Evolutionary conservation across 2,329 filamentous ascomycete species (phyloP).

Genomic region (Cytospora mali): DNA sequence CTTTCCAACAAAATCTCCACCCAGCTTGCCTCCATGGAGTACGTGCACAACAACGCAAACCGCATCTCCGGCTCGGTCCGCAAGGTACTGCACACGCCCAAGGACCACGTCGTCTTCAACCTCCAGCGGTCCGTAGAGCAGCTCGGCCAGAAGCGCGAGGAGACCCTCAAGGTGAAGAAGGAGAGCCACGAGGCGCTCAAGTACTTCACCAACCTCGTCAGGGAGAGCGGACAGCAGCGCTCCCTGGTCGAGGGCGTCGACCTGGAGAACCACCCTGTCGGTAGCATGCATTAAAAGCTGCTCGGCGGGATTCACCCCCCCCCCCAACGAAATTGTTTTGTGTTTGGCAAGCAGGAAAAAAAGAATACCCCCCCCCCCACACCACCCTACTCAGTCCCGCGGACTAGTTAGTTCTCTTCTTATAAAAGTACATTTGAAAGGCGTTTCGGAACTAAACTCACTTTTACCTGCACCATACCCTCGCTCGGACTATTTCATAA

Average conservation of each 20-base stretch:
- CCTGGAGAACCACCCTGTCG: constrained; percentile 52
- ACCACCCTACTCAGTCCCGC: constrained; percentile 25
- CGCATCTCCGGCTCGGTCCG: constrained; percentile 86
- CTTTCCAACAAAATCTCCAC: constrained; percentile 82
- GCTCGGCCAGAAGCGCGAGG: constrained; percentile 74
- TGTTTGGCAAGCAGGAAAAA: not conserved
- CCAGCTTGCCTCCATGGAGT: constrained; percentile 82
- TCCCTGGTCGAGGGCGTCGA: constrained; percentile 55
- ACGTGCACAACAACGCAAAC: constrained; percentile 83
- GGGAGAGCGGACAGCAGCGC: constrained; percentile 60
- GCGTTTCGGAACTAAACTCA: not conserved
- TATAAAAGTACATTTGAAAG: not conserved
- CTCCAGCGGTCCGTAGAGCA: constrained; percentile 86
- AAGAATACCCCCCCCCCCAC: constrained; percentile 22
- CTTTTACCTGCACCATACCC: not conserved
- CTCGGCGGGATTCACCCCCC: not conserved
- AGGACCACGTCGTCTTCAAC: constrained; percentile 80
- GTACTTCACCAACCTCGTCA: constrained; percentile 86
- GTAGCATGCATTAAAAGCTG: constrained; percentile 1
- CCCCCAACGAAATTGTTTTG: not conserved
- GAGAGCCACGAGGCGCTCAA: constrained; percentile 87
- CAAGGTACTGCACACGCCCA: constrained; percentile 84
- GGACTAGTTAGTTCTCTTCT: constrained; percentile 10
- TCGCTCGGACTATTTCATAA: not conserved
- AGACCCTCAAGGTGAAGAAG: constrained; percentile 76